A percentile compares a stretch with the other conserved stretches of the same genome.
phyloP scores from a whole-genome alignment of 2,329 filamentous ascomycete genomes.

The Venturia aucupariae region DNA sequence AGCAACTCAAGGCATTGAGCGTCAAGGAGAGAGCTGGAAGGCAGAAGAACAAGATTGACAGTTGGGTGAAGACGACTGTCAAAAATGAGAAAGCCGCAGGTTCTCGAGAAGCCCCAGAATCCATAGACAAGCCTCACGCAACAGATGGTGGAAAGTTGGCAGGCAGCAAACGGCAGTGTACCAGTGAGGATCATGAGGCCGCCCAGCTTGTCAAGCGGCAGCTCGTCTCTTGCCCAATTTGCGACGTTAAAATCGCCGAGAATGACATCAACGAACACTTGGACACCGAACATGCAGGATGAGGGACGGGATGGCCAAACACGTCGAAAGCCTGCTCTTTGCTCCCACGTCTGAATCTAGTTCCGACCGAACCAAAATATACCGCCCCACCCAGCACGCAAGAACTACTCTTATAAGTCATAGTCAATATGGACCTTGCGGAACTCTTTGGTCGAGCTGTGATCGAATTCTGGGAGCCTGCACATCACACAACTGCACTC shows the following conservation, averaged over 20 bases:
- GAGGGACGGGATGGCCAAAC: background rate
- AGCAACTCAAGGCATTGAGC: constrained; percentile 31
- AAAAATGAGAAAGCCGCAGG: constrained; percentile 14
- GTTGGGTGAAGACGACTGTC: constrained; percentile 26
- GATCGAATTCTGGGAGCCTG: no score
- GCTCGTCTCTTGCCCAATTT: constrained; percentile 33
- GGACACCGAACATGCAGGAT: constrained; percentile 21
- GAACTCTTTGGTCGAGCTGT: no score
- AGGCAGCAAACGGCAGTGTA: constrained; percentile 14
- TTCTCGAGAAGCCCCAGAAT: background rate
- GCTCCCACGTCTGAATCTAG: no score
- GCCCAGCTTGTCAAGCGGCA: constrained; percentile 17
- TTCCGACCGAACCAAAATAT: no score
- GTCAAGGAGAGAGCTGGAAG: constrained; percentile 32
- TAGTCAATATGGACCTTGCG: no score
- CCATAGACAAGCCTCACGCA: background rate
- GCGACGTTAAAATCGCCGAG: constrained; percentile 23
- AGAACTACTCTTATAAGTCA: no score
- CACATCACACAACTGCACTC: no score
- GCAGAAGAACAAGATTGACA: constrained; percentile 37
- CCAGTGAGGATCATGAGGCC: constrained; percentile 11
- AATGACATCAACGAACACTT: constrained; percentile 32
- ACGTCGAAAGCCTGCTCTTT: background rate
- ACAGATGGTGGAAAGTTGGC: background rate
- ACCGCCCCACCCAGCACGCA: no score